Evolutionary conservation across 1,284 basidiomycete genomes (phyloP).

Genomic region (Ceraceosorus guamensis): DNA sequence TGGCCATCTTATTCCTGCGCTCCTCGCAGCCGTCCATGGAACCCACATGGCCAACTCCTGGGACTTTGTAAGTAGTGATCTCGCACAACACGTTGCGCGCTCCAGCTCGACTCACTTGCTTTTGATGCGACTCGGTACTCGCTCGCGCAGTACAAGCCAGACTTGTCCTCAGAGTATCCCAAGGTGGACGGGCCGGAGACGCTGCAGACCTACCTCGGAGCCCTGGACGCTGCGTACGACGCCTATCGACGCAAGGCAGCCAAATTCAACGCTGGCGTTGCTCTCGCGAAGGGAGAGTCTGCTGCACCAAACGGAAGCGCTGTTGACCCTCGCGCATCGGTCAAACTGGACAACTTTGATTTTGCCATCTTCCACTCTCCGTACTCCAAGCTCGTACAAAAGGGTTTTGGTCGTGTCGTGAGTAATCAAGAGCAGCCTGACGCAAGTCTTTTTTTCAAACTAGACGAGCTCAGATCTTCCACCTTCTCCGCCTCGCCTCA

Average conservation of each 20-base stretch:
- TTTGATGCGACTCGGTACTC: background rate
- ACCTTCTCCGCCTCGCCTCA: conserved; percentile 1
- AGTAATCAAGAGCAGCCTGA: too few relatives aligned
- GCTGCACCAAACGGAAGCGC: conserved; percentile 15
- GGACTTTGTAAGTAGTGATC: conserved; percentile 40
- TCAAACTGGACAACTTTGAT: conserved; percentile 74
- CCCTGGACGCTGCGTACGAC: conserved; percentile 82
- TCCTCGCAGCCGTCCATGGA: conserved; percentile 73
- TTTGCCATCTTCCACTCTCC: conserved; percentile 77
- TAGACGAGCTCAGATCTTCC: too few relatives aligned
- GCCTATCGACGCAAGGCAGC: conserved; percentile 77
- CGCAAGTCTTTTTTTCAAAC: too few relatives aligned
- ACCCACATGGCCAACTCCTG: conserved; percentile 96
- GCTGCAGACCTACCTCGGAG: conserved; percentile 87
- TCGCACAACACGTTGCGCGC: too few relatives aligned
- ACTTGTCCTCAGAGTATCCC: conserved; percentile 66
- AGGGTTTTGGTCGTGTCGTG: conserved; percentile 82
- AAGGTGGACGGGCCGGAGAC: conserved; percentile 96
- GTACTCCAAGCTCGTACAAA: conserved; percentile 97
- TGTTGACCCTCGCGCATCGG: conserved; percentile 20
- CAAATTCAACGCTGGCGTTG: too few relatives aligned
- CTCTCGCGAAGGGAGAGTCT: conserved; percentile 11
- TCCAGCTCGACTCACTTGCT: background rate
- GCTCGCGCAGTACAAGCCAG: conserved; percentile 39
- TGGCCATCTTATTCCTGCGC: background rate